Base-by-base conservation (phyloP, 1,284 basidiomycete genomes). In the Irpex sp. region DNA sequence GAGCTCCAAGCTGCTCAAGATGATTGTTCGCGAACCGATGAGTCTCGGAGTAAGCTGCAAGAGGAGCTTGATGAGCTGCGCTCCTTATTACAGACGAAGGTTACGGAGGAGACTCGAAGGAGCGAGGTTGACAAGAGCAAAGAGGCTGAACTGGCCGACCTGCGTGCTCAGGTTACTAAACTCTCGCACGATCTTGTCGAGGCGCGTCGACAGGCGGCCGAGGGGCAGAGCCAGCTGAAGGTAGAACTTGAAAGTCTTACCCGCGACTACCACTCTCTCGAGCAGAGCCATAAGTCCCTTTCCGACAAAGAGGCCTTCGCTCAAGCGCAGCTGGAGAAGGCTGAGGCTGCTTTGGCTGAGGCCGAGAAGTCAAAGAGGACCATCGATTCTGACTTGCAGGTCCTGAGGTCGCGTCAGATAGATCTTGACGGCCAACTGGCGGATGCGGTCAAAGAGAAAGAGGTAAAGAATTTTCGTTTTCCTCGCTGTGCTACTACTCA, bases 61-160 rank as follows among this genome's bases (percentile, higher is more conserved):
- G 84, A 81, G 56, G 94, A 97, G 74, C 81, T 97, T 11, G 96
- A 98, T 71, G 93, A 94, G 68, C 81, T 97, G 4, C 87, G 96
- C 5, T 79, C 83, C 19, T 76, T 93, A 17, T 87, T 97, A 80
- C 88, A 90, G 60, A 91, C 92, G 4, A 97, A 96, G 76, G 86
- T 88, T 0, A 91, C 88, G 19, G 96, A 97, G 73, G 95, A 96
- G 71, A 89, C 86, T 38, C 89, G 91, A 62, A 86, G 92, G 26
- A 85, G 84, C 58, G 93, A 97, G 73, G 92, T 88, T 1, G 93
- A 95, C 75, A 91, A 90, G 74, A 92, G 92, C 77, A 93, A 91
- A 72, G 95, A 97, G 68, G 84, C 88, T 54, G 96, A 98, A 74
- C 84, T 97, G 17, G 75, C 78, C 1, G 82, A 86, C 34, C 79